These are phyloP conservation scores for Pseudogymnoascus sp. DNA, from an alignment of 2,329 filamentous ascomycete species.

Conservation along the genomic window DNA sequence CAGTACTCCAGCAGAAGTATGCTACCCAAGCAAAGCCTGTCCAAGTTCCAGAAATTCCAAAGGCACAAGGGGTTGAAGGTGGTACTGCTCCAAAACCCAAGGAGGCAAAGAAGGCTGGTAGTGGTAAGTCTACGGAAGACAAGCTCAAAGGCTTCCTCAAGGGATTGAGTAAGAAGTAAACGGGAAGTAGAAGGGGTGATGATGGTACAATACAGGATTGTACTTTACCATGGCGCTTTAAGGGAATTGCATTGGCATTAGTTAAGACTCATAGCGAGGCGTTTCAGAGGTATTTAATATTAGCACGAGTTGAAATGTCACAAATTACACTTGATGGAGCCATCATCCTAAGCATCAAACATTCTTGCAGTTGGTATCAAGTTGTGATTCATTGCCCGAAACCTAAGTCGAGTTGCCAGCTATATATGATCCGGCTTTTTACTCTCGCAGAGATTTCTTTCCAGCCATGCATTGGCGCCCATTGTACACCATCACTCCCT, in stretches of 20 bases:
- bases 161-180: conserved; percentile 27
- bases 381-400: conserved; percentile 11
- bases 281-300: conserved; percentile 1
- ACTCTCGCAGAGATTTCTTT: conserved; percentile 8
- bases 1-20: conserved; percentile 36
- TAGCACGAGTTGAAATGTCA: conserved; percentile 1
- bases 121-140: conserved; percentile 22
- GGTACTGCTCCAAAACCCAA: conserved; percentile 23
- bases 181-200: background rate
- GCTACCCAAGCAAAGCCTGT: conserved; percentile 59
- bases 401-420: conserved; percentile 5
- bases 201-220: conserved; percentile 16
- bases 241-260: background rate
- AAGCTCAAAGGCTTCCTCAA: conserved; percentile 29
- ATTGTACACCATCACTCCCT: conserved; percentile 10
- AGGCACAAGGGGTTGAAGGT: conserved; percentile 33
- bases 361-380: background rate
- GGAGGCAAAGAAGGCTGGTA: conserved; percentile 25
- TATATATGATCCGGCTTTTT: conserved; percentile 1
- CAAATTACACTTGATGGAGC: background rate
- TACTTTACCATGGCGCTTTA: conserved; percentile 11
- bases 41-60: conserved; percentile 51
- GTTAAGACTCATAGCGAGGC: conserved; percentile 17
- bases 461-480: conserved; percentile 2
- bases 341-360: background rate